Conservation (phyloP, 306 rosid genomes). For the Cicer arietinum region DNA sequence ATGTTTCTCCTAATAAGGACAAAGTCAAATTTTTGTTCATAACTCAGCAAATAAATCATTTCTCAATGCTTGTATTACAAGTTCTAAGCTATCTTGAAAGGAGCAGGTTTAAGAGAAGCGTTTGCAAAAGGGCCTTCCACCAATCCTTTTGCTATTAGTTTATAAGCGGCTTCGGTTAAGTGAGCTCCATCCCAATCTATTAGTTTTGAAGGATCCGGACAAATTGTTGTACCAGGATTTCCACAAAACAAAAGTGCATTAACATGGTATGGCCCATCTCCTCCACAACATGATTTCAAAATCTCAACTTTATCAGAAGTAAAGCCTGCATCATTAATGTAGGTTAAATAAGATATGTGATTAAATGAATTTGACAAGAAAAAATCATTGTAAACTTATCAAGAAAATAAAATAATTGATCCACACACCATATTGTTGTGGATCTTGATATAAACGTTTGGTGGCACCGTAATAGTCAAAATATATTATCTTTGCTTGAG, state of each 20-base stretch:
- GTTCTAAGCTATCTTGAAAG: too few relatives aligned
- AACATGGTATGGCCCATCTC: neutral
- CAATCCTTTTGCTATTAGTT: too few relatives aligned
- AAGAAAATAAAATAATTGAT: neutral
- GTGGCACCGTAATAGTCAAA: conserved; percentile 55
- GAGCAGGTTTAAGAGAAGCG: too few relatives aligned
- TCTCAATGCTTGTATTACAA: too few relatives aligned
- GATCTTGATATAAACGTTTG: conserved; percentile 45
- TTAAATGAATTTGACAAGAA: neutral
- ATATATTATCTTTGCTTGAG: conserved; percentile 51
- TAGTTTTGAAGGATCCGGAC: too few relatives aligned
- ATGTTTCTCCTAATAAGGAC: neutral
- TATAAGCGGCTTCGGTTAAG: too few relatives aligned
- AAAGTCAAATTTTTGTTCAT: neutral
- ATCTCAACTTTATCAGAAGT: neutral
- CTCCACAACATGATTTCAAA: conserved; percentile 8
- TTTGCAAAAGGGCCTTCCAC: too few relatives aligned
- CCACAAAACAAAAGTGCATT: neutral
- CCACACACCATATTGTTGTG: conserved; percentile 48
- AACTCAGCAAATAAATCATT: neutral
- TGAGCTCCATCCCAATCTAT: too few relatives aligned
- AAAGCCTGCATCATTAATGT: neutral
- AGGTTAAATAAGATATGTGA: neutral
- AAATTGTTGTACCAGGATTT: neutral
- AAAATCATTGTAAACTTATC: neutral